Conservation (phyloP, 768 basidiomycete species). For the Tricholoma sp. region DNA sequence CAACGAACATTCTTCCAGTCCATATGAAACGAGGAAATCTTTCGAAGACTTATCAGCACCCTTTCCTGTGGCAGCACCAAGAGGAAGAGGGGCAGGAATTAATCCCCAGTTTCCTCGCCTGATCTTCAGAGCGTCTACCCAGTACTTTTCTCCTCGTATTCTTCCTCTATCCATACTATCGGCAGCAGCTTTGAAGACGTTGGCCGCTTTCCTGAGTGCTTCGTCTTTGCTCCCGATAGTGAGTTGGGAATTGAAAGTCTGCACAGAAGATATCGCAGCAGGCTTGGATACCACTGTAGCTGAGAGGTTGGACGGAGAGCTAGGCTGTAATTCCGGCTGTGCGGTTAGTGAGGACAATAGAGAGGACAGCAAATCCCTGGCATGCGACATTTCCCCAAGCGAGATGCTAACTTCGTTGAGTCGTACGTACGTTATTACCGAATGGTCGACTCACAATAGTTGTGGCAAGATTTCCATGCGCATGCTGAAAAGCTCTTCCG, state of each 20-base stretch:
- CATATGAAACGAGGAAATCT: slow-evolving; percentile 77
- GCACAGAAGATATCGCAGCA: slow-evolving; percentile 57
- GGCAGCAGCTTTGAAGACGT: slow-evolving; percentile 65
- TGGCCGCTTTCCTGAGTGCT: slow-evolving; percentile 67
- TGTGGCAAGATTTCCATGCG: slow-evolving; percentile 65
- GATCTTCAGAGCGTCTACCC: slow-evolving; percentile 77
- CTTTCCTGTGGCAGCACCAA: slow-evolving; percentile 65
- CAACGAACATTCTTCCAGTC: slow-evolving; percentile 73
- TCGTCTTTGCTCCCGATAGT: slow-evolving; percentile 78
- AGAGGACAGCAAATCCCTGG: slow-evolving; percentile 61
- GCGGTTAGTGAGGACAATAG: slow-evolving; percentile 35
- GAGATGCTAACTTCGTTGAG: slow-evolving; percentile 48
- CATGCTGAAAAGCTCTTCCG: slow-evolving; percentile 72
- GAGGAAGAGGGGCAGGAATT: slow-evolving; percentile 71
- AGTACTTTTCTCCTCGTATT: slow-evolving; percentile 64
- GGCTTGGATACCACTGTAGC: slow-evolving; percentile 66
- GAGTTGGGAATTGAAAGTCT: slow-evolving; percentile 68
- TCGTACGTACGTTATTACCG: neutral
- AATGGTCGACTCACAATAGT: slow-evolving; percentile 54
- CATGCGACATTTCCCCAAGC: slow-evolving; percentile 74
- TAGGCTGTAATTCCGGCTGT: slow-evolving; percentile 1
- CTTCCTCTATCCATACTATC: slow-evolving; percentile 62
- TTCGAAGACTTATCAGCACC: slow-evolving; percentile 76
- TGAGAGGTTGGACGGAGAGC: slow-evolving; percentile 34
- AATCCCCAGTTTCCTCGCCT: slow-evolving; percentile 76